Evolutionary conservation across 1,284 basidiomycete genomes (phyloP).

Genomic region (Stereum hirsutum): DNA sequence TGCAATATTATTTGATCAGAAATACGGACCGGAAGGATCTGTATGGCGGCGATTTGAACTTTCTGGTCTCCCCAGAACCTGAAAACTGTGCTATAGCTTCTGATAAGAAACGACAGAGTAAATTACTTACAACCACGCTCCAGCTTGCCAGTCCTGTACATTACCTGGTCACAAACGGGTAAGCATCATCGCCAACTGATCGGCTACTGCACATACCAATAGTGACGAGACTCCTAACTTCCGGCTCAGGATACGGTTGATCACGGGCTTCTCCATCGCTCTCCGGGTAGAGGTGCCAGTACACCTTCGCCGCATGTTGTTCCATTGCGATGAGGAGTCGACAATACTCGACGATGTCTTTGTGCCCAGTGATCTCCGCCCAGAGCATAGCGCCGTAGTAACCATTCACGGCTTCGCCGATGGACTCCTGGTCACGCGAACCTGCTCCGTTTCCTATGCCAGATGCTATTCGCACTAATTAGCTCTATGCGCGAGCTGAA

Average conservation of each 20-base stretch:
- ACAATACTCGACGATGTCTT: slow-evolving; percentile 21
- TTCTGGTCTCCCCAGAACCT: slow-evolving; percentile 25
- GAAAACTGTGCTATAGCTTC: background rate
- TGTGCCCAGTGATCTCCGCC: slow-evolving; percentile 17
- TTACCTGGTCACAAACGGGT: too few relatives aligned
- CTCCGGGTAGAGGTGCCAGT: slow-evolving; percentile 26
- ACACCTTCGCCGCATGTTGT: slow-evolving; percentile 23
- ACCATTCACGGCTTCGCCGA: slow-evolving; percentile 24
- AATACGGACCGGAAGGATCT: slow-evolving; percentile 26
- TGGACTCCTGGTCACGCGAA: slow-evolving; percentile 24
- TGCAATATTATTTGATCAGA: too few relatives aligned
- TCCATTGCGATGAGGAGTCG: slow-evolving; percentile 24
- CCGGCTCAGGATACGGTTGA: slow-evolving; percentile 25
- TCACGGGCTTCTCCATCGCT: slow-evolving; percentile 19
- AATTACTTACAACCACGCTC: slow-evolving; percentile 20
- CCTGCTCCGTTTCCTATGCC: slow-evolving; percentile 26
- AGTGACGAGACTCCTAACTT: slow-evolving; percentile 20
- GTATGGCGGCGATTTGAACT: slow-evolving; percentile 25
- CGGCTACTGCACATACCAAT: too few relatives aligned
- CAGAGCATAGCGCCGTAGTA: slow-evolving; percentile 17
- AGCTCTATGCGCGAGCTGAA: too few relatives aligned
- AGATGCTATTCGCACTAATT: slow-evolving; percentile 16
- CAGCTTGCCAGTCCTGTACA: slow-evolving; percentile 24
- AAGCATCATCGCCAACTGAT: too few relatives aligned
- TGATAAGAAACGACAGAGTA: background rate